These are phyloP conservation scores for Debaryomyces sp. DNA, from an alignment of 1,139 yeast species.

Conservation along the genomic window DNA sequence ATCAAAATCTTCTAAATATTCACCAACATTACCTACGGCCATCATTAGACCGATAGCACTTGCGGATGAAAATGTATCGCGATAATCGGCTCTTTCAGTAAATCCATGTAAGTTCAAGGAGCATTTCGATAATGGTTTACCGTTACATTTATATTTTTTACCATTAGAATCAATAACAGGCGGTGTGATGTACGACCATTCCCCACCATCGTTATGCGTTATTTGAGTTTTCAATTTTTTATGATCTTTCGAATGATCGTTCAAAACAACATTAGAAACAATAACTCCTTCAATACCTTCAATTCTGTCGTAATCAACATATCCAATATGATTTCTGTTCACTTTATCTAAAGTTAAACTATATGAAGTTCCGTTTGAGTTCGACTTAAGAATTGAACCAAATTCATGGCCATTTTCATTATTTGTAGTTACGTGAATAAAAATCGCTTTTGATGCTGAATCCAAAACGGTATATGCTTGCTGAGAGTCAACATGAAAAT, in stretches of 20 bases:
- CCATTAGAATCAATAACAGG: constrained; percentile 70
- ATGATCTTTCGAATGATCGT: constrained; percentile 38
- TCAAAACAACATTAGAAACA: constrained; percentile 68
- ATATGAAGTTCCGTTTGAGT: constrained; percentile 94
- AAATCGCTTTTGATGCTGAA: constrained; percentile 71
- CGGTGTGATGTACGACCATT: constrained; percentile 74
- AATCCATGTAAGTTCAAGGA: constrained; percentile 88
- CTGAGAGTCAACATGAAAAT: constrained; percentile 61
- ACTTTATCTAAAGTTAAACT: constrained; percentile 73
- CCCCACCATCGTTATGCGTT: constrained; percentile 91
- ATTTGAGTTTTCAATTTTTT: constrained; percentile 72
- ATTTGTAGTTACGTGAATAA: constrained; percentile 80
- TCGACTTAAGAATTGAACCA: constrained; percentile 87
- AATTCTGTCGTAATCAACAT: constrained; percentile 85
- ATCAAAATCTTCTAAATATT: constrained; percentile 45
- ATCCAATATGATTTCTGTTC: constrained; percentile 73
- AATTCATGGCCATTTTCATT: constrained; percentile 54
- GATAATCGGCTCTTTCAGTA: constrained; percentile 79
- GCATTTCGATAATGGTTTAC: constrained; percentile 57
- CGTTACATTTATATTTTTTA: constrained; percentile 55
- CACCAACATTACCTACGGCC: constrained; percentile 92
- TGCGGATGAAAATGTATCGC: constrained; percentile 86
- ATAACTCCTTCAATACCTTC: constrained; percentile 89
- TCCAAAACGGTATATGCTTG: constrained; percentile 87
- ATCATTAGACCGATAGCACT: constrained; percentile 87